Conservation (phyloP, 371 early-diverging fungal genomes). For the Actinomucor elegans region DNA sequence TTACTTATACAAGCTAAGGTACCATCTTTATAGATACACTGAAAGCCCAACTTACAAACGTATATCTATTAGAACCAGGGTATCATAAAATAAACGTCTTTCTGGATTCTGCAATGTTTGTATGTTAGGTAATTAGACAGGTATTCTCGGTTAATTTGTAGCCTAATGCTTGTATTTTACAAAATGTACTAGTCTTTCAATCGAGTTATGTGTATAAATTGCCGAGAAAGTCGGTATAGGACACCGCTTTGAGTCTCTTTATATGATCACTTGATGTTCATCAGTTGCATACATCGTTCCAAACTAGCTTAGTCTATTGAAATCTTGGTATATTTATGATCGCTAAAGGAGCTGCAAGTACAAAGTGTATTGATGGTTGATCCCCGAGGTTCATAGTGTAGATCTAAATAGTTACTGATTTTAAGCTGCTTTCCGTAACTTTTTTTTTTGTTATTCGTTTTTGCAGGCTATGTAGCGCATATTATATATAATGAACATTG, state of each 20-base stretch:
- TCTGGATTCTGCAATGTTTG: not conserved
- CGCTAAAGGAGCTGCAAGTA: no score
- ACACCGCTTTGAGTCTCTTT: not conserved
- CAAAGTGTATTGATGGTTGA: no score
- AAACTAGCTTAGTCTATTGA: not conserved
- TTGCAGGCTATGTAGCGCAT: not conserved
- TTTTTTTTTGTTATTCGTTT: not conserved
- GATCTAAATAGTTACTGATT: not conserved
- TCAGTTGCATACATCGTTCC: not conserved
- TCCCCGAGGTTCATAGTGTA: conserved; percentile 1
- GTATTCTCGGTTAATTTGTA: not conserved
- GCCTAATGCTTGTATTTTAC: not conserved
- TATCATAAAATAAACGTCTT: no score
- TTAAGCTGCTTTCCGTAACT: not conserved
- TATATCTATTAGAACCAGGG: no score
- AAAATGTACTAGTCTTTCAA: not conserved
- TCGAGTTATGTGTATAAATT: not conserved
- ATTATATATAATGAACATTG: not conserved
- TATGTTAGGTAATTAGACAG: not conserved
- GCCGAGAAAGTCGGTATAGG: not conserved
- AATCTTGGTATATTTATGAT: not conserved
- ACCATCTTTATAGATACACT: not conserved
- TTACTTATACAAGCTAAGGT: not conserved
- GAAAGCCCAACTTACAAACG: no score
- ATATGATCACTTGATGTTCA: not conserved